Base-by-base conservation (phyloP, 225 moss, liverwort and hornwort species). In the Straminergon stramineum region DNA sequence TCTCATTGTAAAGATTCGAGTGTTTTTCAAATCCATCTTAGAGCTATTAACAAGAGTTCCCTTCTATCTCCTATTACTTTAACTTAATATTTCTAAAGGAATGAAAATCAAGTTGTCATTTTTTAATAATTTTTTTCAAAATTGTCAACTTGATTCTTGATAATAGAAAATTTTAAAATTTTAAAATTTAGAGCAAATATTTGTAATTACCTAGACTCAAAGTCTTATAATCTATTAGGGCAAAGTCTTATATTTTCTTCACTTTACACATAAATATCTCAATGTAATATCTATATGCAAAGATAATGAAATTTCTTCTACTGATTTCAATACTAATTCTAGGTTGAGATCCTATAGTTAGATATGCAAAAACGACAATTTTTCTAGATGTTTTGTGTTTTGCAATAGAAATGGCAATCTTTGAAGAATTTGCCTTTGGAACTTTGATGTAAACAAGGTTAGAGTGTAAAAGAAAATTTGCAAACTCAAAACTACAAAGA, bases 261-360 rank as follows among this genome's bases (percentile, higher is more conserved):
- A 8, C 5, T 1, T 8, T 52, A 11, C 7, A 34, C 1, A 22
- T 14, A 76, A 76, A 53, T 76, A 53, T 76, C 3, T 34, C 48
- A 7, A 48, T 34, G 5, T 20, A 53, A 5, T 53, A 13, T 21
- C 0, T 0, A 0, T 10, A 18, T 10, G 5, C 18, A 76, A 76
- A 8, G 5, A 52, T 27, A 13, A 0, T 32, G 0, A 52, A 76
- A 76, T 32, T 48, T 76, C 52, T 52, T 21, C 8, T 4, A 34
- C 2, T 7, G 8, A 53, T 53, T 30, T 76, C 21, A 3, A 14
- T 52, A 76, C 4, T 13, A 34, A 0, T 7, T 13, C 5, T 32
- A 75, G 13, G 32, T 1, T 2, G 51, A 75, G 32, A 19, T 31
- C 6, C 1, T 28, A 3, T 10, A 0, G 6, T 45, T 10, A 45